Conservation (phyloP, 305 asterid genomes). For the Fraxinus sp. region DNA sequence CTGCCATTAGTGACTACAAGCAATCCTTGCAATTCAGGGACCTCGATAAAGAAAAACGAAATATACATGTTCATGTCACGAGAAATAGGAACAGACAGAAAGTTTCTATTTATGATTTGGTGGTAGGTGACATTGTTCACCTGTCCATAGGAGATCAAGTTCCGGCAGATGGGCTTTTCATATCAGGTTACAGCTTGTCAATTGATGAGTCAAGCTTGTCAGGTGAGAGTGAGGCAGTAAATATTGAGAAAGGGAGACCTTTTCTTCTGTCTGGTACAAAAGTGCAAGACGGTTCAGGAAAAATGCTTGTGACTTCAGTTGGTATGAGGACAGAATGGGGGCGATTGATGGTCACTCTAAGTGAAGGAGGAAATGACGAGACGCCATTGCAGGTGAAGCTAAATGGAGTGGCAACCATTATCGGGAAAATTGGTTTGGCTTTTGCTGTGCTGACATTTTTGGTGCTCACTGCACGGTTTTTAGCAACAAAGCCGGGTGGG, state of each 20-base stretch:
- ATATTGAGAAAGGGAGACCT: slow-evolving; percentile 45
- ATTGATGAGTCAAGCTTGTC: slow-evolving; percentile 78
- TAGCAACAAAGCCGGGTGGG: slow-evolving; percentile 45
- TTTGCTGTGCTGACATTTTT: slow-evolving; percentile 64
- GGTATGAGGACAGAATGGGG: slow-evolving; percentile 95
- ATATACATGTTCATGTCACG: slow-evolving; percentile 54
- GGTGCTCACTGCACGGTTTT: slow-evolving; percentile 53
- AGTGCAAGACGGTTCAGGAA: slow-evolving; percentile 78
- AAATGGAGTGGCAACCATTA: slow-evolving; percentile 71
- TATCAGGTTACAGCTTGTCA: slow-evolving; percentile 62
- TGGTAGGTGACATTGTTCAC: slow-evolving; percentile 73
- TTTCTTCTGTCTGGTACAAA: slow-evolving; percentile 72
- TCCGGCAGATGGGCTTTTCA: slow-evolving; percentile 72
- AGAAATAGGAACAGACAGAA: slow-evolving; percentile 52
- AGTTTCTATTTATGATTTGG: slow-evolving; percentile 59
- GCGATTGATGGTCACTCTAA: slow-evolving; percentile 61
- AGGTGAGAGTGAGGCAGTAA: slow-evolving; percentile 74
- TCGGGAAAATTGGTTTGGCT: slow-evolving; percentile 69
- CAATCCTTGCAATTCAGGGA: slow-evolving; percentile 82
- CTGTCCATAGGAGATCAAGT: slow-evolving; percentile 75
- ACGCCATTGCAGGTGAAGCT: slow-evolving; percentile 82
- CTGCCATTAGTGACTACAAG: slow-evolving; percentile 72
- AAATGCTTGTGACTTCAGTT: slow-evolving; percentile 69
- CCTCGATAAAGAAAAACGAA: slow-evolving; percentile 67
- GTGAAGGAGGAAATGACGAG: slow-evolving; percentile 71